Evolutionary conservation across 148 eudicot genomes (phyloP).

Genomic region (Arbutus unedo): DNA sequence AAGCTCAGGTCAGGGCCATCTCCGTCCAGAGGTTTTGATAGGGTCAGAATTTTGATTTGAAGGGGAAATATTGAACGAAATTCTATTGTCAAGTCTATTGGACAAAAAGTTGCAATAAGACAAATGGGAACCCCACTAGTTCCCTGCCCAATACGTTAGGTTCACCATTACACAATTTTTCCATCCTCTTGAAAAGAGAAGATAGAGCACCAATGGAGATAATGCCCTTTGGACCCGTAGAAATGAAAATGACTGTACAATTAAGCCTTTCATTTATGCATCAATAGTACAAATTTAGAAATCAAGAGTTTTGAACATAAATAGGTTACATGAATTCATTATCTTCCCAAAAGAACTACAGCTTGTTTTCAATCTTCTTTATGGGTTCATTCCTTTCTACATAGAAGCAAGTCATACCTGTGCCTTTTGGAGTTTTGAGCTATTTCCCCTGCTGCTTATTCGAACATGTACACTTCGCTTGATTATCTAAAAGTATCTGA

Average conservation of each 20-base stretch:
- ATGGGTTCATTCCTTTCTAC: neutral
- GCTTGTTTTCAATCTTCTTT: conserved; percentile 5
- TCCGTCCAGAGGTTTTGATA: neutral
- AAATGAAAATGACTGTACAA: neutral
- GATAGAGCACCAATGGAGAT: neutral
- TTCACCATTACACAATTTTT: neutral
- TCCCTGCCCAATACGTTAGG: neutral
- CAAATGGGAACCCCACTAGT: neutral
- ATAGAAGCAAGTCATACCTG: conserved; percentile 1
- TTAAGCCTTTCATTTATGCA: neutral
- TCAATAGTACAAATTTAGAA: neutral
- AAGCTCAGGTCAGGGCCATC: neutral
- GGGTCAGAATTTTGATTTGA: neutral
- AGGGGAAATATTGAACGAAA: neutral
- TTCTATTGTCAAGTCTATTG: neutral
- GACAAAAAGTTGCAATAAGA: neutral
- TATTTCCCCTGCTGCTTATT: conserved; percentile 29
- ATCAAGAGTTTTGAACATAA: neutral
- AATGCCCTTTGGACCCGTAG: neutral
- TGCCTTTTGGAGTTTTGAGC: neutral
- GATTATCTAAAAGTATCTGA: conserved; percentile 58
- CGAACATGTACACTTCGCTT: conserved; percentile 63
- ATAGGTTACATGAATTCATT: neutral
- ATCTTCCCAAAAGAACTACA: conserved; percentile 1
- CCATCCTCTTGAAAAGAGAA: neutral